Percentiles rank a stretch among this genome's conserved stretches.
Evolutionary conservation across 345 rosid species (phyloP).

Genomic region (Kernera saxatilis): DNA sequence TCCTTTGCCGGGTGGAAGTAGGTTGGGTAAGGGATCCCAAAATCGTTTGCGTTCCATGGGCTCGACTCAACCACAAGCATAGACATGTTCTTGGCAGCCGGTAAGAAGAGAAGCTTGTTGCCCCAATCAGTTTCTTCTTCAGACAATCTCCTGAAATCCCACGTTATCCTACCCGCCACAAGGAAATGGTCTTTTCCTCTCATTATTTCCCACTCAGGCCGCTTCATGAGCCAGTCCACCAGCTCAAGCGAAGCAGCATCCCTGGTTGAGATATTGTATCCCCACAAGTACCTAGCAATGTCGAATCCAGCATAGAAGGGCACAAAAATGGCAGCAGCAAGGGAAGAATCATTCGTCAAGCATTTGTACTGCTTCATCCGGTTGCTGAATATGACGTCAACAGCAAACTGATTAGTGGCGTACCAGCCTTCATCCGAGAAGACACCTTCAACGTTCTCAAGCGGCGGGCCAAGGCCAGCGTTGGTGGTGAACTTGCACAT

Average conservation of each 20-base stretch:
- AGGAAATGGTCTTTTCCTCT: conserved; percentile 85
- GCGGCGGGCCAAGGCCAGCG: conserved; percentile 80
- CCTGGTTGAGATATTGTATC: conserved; percentile 54
- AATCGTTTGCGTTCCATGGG: conserved; percentile 91
- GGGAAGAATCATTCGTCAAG: conserved; percentile 70
- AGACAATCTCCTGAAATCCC: conserved; percentile 83
- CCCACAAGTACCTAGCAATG: conserved; percentile 85
- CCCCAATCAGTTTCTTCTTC: conserved; percentile 87
- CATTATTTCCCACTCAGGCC: conserved; percentile 85
- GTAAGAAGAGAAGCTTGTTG: conserved; percentile 76
- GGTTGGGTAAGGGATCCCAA: conserved; percentile 84
- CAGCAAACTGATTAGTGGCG: conserved; percentile 83
- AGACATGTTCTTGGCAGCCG: conserved; percentile 86
- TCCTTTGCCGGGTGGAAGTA: conserved; percentile 86
- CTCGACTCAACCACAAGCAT: conserved; percentile 96
- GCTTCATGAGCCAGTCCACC: conserved; percentile 81
- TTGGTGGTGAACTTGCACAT: conserved; percentile 83
- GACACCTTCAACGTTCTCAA: conserved; percentile 75
- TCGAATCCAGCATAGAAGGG: conserved; percentile 92
- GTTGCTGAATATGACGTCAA: conserved; percentile 76
- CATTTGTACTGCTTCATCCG: conserved; percentile 90
- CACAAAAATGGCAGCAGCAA: conserved; percentile 82
- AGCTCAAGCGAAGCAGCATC: conserved; percentile 84
- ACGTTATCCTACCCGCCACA: conserved; percentile 85
- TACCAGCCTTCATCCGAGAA: conserved; percentile 81